Base-by-base conservation (phyloP, 2,329 filamentous ascomycete species). In the Pezicula neosporulosa region DNA sequence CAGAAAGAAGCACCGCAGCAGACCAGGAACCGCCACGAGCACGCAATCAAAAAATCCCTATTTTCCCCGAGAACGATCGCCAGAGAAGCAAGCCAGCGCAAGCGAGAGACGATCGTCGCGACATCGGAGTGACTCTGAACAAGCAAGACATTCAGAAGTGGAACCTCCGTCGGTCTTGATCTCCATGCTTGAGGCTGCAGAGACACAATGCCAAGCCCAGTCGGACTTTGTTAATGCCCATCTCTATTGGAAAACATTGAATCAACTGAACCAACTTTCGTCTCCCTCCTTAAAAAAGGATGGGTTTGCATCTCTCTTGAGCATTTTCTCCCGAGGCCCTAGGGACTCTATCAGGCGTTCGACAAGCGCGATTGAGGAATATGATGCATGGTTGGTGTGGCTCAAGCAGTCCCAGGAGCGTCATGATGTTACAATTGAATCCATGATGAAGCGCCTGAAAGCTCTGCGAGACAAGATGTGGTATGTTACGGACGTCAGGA, bases 381-480 rank as follows among this genome's bases (percentile, higher is more conserved):
- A 89, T 54, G 87, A 90, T 57, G 86, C 86, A 3, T 90, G 87
- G 87, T 81, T 93, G 30, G 83, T 92, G 12, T 91, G 87, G 82
- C 77, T 95, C 18, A 90, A 90, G 63, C 88, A 90, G 60, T 90
- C 86, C 21, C 85, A 93, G 62, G 87, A 90, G 62, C 82, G 87
- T 3, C 85, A 91, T 44, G 89, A 93, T 61, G 80, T 78, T 3
- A 79, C 83, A 12, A 85, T 92, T 35, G 86, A 90, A 38, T 77
- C 82, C 5, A 89, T 90, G 81, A 87, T 90, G 77, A 77, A 78
- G 52, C 82, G 83, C 5, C 77, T 94, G 36, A 82, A 85, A 51
- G 85, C 87, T 19, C 77, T 97, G 37, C 83, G 94, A 39, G 89
- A 96, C 67, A 97, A 97, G 76, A 96, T 97, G 89, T 99, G 94